Evolutionary conservation across 306 rosid genomes (phyloP).

Genomic region (Pterocarpus santalinus): DNA sequence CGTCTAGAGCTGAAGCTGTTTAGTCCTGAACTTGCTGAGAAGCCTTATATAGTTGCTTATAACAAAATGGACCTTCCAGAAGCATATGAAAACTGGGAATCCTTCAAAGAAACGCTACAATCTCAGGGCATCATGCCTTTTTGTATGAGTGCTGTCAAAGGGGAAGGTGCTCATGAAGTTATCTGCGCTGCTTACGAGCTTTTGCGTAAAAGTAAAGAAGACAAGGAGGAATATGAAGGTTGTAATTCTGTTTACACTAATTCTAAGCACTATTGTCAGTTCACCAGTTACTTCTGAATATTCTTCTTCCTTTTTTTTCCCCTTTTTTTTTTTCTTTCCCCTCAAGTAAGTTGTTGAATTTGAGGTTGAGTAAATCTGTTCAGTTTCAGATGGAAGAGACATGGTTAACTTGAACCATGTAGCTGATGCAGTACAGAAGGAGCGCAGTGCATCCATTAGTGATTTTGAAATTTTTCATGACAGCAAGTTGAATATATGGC

Average conservation of each 20-base stretch:
- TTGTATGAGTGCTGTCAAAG: conserved; percentile 87
- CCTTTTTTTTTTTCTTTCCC: too few relatives aligned
- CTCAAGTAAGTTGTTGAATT: conserved; percentile 11
- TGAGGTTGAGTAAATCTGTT: conserved; percentile 46
- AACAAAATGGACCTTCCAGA: conserved; percentile 99
- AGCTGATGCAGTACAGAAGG: conserved; percentile 74
- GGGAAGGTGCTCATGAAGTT: conserved; percentile 84
- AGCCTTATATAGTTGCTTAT: conserved; percentile 86
- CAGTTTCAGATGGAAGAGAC: conserved; percentile 62
- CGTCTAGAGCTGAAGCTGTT: conserved; percentile 90
- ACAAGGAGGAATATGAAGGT: conserved; percentile 68
- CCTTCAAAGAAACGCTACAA: conserved; percentile 75
- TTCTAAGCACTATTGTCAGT: conserved; percentile 23
- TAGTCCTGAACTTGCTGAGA: conserved; percentile 91
- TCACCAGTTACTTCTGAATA: conserved; percentile 16
- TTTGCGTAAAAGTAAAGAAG: conserved; percentile 63
- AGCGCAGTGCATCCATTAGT: conserved; percentile 77
- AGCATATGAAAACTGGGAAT: conserved; percentile 82
- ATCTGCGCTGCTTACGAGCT: conserved; percentile 77
- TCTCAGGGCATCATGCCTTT: conserved; percentile 76
- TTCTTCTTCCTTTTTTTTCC: not conserved
- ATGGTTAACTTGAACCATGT: conserved; percentile 68
- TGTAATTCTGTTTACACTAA: conserved; percentile 31
- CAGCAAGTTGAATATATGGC: conserved; percentile 69
- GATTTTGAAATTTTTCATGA: conserved; percentile 86